These are phyloP conservation scores for Rubia occidens DNA, from an alignment of 305 asterid genomes.

Conservation along the genomic window DNA sequence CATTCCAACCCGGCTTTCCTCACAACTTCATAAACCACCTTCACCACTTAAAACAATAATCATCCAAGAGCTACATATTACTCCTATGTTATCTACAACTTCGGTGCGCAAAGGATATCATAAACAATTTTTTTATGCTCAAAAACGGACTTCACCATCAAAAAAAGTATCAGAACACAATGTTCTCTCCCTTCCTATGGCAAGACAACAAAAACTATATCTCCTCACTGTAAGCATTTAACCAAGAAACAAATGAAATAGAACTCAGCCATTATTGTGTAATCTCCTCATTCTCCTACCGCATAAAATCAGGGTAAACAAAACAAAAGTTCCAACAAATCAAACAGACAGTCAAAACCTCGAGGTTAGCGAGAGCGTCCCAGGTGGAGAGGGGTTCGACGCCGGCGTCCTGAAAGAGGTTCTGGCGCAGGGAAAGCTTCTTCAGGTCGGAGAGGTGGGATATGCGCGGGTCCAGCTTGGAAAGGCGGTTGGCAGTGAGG, in stretches of 20 bases:
- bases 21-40: not conserved
- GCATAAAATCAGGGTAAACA: not conserved
- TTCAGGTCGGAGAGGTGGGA: constrained; percentile 58
- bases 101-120: not conserved
- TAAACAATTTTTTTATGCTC: not conserved
- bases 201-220: not conserved
- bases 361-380: constrained; percentile 54
- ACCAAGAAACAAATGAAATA: not conserved
- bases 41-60: not conserved
- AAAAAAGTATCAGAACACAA: not conserved
- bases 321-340: not conserved
- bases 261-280: not conserved
- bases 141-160: not conserved
- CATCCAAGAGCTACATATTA: not conserved
- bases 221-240: not conserved
- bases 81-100: not conserved
- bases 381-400: constrained; percentile 57
- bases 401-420: constrained; percentile 55
- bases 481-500: constrained; percentile 76
- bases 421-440: constrained; percentile 86
- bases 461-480: constrained; percentile 72
- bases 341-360: constrained; percentile 27
- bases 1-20: not conserved
- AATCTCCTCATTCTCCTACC: too few relatives aligned
- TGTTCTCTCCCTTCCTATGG: not conserved